These are phyloP conservation scores for Penicillium paradoxum DNA, from an alignment of 495 filamentous ascomycete species.

Conservation along the genomic window DNA sequence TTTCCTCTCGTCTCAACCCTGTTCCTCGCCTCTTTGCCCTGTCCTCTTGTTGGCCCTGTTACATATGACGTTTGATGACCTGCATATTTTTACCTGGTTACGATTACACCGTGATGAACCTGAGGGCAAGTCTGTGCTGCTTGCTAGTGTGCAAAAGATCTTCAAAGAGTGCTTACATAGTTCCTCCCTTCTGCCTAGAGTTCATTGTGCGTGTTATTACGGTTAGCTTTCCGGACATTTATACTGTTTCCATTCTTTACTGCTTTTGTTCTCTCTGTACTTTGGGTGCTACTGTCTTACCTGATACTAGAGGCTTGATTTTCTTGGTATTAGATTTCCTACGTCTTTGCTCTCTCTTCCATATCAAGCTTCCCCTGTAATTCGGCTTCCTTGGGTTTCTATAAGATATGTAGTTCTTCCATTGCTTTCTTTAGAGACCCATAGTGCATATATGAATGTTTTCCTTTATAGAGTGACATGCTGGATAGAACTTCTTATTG, in stretches of 20 bases:
- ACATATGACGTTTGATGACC: slow-evolving; percentile 5
- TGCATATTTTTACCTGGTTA: slow-evolving; percentile 9
- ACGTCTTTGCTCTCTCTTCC: no score
- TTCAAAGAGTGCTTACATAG: not conserved
- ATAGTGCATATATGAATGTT: no score
- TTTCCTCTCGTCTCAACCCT: not conserved
- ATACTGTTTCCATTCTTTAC: not conserved
- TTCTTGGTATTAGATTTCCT: no score
- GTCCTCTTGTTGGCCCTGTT: not conserved
- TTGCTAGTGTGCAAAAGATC: not conserved
- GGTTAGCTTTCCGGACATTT: not conserved
- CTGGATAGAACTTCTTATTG: no score
- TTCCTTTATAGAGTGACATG: no score
- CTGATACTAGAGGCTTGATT: no score
- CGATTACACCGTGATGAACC: slow-evolving; percentile 1
- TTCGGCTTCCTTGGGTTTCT: no score
- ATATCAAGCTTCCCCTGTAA: no score
- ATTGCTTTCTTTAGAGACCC: no score
- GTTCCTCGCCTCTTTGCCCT: not conserved
- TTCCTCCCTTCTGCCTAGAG: not conserved
- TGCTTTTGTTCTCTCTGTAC: not conserved
- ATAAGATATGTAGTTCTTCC: no score
- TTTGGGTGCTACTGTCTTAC: no score
- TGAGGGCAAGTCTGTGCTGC: not conserved
- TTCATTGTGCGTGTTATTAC: not conserved